phyloP scores from a whole-genome alignment of 192 early-diverging fungal genomes.

The Coemansia sp. region DNA sequence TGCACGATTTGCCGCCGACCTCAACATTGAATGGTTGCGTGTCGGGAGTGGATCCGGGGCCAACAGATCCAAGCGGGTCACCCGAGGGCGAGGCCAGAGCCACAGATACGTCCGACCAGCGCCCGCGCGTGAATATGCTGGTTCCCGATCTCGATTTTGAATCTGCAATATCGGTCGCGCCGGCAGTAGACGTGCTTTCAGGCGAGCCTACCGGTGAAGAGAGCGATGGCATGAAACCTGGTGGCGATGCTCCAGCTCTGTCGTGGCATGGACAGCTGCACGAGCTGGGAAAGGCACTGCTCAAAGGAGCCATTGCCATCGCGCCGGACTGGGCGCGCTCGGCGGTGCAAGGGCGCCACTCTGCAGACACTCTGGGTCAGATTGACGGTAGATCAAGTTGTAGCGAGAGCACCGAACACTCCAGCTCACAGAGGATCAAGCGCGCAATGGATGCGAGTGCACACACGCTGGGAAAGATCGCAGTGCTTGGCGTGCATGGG shows the following conservation, averaged over 20 bases:
- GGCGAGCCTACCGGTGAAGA: not conserved
- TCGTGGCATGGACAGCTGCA: constrained; percentile 28
- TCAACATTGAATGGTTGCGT: not conserved
- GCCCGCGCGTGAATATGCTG: constrained; percentile 11
- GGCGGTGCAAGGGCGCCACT: constrained; percentile 12
- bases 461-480: constrained; percentile 50
- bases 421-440: constrained; percentile 14
- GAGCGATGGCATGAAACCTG: not conserved
- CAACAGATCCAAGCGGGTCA: not conserved
- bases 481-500: constrained; percentile 86
- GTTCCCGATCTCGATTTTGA: constrained; percentile 33
- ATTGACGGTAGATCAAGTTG: not conserved
- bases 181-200: not conserved
- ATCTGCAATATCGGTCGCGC: not conserved
- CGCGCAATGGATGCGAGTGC: constrained; percentile 27
- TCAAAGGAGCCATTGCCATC: constrained; percentile 27
- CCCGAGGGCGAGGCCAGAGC: not conserved
- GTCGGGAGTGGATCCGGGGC: not conserved
- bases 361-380: constrained; percentile 36
- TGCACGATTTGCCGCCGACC: not conserved
- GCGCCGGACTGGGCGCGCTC: constrained; percentile 45
- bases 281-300: constrained; percentile 11
- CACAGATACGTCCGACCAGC: not conserved
- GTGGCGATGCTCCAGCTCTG: not conserved
- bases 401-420: not conserved